Percentiles rank a stretch among this genome's conserved stretches.
These are phyloP conservation scores for Candida broadrunensis DNA, from an alignment of 805 yeast species.

Conservation along the genomic window DNA sequence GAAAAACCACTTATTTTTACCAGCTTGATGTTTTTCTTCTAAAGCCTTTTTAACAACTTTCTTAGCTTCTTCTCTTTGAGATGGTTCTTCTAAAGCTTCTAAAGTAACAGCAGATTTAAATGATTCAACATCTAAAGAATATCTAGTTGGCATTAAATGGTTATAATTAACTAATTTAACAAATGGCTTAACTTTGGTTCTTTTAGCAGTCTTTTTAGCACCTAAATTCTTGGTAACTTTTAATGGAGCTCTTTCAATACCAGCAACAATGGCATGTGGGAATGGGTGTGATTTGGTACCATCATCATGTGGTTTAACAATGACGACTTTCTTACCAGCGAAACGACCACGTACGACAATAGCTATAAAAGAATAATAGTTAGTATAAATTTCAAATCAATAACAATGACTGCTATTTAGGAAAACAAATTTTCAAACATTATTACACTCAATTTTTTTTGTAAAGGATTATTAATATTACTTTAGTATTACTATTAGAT, in stretches of 20 bases:
- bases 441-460: too few relatives aligned
- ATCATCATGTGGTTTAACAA: constrained; percentile 96
- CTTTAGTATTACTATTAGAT: too few relatives aligned
- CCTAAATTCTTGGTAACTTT: constrained; percentile 94
- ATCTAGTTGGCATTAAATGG: constrained; percentile 99
- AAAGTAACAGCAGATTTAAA: constrained; percentile 88
- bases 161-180: constrained; percentile 99
- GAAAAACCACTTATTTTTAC: constrained; percentile 99
- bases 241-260: constrained; percentile 97
- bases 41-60: constrained; percentile 98
- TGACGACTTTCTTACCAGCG: constrained; percentile 99
- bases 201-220: constrained; percentile 94
- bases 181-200: constrained; percentile 98
- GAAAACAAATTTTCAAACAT: too few relatives aligned
- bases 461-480: too few relatives aligned
- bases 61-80: constrained; percentile 98
- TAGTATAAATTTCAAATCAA: too few relatives aligned
- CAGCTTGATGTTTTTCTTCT: constrained; percentile 99
- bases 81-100: constrained; percentile 95
- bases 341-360: constrained; percentile 99
- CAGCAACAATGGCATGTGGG: constrained; percentile 99
- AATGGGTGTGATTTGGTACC: constrained; percentile 98
- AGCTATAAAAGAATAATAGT: constrained; percentile 50
- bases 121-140: constrained; percentile 94
- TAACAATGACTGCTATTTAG: too few relatives aligned